Evolutionary conservation across 2,329 filamentous ascomycete species (phyloP), one percentile per base, ranked within the genome.

Genomic region (Lizonia empirigonia): DNA sequence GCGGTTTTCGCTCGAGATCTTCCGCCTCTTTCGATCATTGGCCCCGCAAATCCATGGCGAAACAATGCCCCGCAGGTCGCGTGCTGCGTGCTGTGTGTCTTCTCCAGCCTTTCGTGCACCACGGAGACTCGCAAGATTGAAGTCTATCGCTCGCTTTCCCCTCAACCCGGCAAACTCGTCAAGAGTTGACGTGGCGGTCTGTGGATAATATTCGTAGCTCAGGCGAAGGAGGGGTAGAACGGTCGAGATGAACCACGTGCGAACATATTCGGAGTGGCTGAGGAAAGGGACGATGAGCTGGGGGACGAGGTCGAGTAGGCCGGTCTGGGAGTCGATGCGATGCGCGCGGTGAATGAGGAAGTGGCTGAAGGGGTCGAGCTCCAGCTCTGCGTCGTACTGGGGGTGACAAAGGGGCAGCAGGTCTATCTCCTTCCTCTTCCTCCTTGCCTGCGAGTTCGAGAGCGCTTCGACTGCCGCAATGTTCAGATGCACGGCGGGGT

Each of bases 11-110:
- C 38, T 48, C 41, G 75, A 74, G 12, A 81, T 64, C 58, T 75
- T 81, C 49, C 68, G 74, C 56, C 74, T 69, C 53, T 80, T 81
- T 77, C 86, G 85, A 45, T 86, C 82, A 16, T 74, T 79, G 41
- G 85, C 79, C 36, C 84, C 85, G 63, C 88, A 85, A 39, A 91
- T 76, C 89, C 89, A 93, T 2, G 89, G 89, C 0, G 85, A 86
- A 40, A 92, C 75, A 29, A 92, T 67, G 0, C 85, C 83, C 55
- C 83, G 82, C 47, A 92, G 66, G 65, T 91, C 88, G 49, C 87
- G 81, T 1, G 83, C 85, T 38, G 86, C 56, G 45, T 64, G 53
- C 67, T 29, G 77, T 68, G 1, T 58, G 45, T 58, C 63, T 24
- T 32, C 23, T 32, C 24, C 48, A 20, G 20, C 37, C 15, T 47